phyloP scores from a whole-genome alignment of 345 rosid genomes.

The Anacardium occidentale region DNA sequence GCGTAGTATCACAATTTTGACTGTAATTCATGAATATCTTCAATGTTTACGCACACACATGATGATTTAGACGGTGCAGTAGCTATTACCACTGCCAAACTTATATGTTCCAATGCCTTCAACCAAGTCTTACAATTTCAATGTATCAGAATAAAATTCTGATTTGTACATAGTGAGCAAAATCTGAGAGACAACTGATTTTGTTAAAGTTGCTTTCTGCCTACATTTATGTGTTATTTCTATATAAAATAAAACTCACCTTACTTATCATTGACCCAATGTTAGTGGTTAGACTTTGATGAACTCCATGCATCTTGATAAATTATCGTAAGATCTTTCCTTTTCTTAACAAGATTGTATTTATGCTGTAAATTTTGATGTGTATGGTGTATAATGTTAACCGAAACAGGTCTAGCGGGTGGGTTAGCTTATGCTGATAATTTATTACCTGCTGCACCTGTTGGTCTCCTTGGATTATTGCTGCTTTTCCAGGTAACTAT shows the following conservation, averaged over 20 bases:
- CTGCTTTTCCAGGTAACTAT: conserved; percentile 58
- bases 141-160: not conserved
- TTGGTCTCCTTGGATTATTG: conserved; percentile 71
- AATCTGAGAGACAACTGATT: not conserved
- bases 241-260: not conserved
- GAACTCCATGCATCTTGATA: not conserved
- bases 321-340: not conserved
- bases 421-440: conserved; percentile 60
- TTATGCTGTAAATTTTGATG: not conserved
- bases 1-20: not conserved
- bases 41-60: not conserved
- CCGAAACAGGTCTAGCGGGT: conserved; percentile 56
- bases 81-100: not conserved
- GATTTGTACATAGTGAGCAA: not conserved
- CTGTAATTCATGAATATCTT: not conserved
- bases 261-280: not conserved
- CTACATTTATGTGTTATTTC: not conserved
- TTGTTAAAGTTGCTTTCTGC: not conserved
- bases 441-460: conserved; percentile 64
- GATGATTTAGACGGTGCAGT: not conserved
- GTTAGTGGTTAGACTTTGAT: not conserved
- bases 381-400: conserved; percentile 9
- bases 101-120: not conserved
- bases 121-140: not conserved
- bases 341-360: not conserved